Evolutionary conservation across 768 basidiomycete genomes (phyloP).

Genomic region (Auriscalpium orientale): DNA sequence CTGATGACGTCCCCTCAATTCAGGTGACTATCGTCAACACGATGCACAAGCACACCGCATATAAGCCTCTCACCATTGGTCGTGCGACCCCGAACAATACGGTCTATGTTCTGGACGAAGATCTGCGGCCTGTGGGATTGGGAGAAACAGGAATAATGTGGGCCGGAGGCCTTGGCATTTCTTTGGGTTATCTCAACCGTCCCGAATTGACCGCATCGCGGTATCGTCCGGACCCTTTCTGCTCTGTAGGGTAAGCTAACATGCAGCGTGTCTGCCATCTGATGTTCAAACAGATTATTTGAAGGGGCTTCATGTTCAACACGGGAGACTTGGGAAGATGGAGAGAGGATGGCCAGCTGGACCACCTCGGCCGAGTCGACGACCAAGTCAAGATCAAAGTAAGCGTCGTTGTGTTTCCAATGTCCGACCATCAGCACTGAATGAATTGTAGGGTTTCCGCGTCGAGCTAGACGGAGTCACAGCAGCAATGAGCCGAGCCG

Average conservation of each 20-base stretch:
- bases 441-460: conserved; percentile 41
- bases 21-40: conserved; percentile 55
- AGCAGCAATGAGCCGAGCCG: conserved; percentile 36
- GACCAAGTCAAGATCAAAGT: conserved; percentile 62
- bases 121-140: conserved; percentile 24
- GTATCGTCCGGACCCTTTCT: conserved; percentile 44
- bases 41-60: conserved; percentile 37
- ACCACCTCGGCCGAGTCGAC: conserved; percentile 52
- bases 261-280: not conserved
- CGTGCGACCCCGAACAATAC: conserved; percentile 48
- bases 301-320: conserved; percentile 46
- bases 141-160: conserved; percentile 43
- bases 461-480: conserved; percentile 58
- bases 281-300: conserved; percentile 13
- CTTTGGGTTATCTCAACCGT: conserved; percentile 48
- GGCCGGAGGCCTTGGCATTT: conserved; percentile 54
- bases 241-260: conserved; percentile 34
- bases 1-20: not conserved
- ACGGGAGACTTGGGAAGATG: conserved; percentile 56
- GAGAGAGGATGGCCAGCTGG: conserved; percentile 43
- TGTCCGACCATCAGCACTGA: no score
- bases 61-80: conserved; percentile 41
- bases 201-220: conserved; percentile 47
- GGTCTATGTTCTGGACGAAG: conserved; percentile 29
- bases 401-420: not conserved